These are phyloP conservation scores for Xylariaceae sp. DNA, from an alignment of 2,329 filamentous ascomycete genomes.

Conservation along the genomic window DNA sequence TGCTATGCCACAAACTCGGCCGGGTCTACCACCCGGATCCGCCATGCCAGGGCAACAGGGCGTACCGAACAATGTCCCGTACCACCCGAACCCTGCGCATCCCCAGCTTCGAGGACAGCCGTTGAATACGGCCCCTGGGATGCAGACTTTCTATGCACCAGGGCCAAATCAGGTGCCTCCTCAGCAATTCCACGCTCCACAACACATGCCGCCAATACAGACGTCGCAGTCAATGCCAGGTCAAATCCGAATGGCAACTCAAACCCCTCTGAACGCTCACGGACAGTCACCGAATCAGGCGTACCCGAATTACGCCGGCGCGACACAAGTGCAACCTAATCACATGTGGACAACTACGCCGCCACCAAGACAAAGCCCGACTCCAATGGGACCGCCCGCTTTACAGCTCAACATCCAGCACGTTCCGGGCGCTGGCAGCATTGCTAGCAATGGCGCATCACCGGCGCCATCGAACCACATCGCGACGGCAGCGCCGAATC, in stretches of 20 bases:
- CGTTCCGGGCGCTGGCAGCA: constrained; percentile 2
- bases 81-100: constrained; percentile 9
- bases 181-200: constrained; percentile 3
- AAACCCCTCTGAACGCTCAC: neutral
- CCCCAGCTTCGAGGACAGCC: neutral
- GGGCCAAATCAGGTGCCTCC: constrained; percentile 9
- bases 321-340: constrained; percentile 17
- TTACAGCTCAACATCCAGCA: constrained; percentile 2
- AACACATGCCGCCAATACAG: constrained; percentile 6
- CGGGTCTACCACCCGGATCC: constrained; percentile 11
- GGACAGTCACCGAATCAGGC: neutral
- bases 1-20: constrained; percentile 12
- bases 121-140: constrained; percentile 3
- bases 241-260: constrained; percentile 3
- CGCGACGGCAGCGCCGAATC: neutral
- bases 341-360: constrained; percentile 22
- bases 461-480: constrained; percentile 7
- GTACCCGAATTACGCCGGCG: constrained; percentile 4
- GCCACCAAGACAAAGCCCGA: constrained; percentile 16
- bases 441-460: constrained; percentile 3
- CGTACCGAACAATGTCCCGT: constrained; percentile 10
- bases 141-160: constrained; percentile 2
- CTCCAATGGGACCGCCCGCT: constrained; percentile 4
- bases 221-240: neutral
- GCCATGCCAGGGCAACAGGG: constrained; percentile 5